Base-by-base conservation (phyloP, 768 basidiomycete species). In the Boletus huronensis region DNA sequence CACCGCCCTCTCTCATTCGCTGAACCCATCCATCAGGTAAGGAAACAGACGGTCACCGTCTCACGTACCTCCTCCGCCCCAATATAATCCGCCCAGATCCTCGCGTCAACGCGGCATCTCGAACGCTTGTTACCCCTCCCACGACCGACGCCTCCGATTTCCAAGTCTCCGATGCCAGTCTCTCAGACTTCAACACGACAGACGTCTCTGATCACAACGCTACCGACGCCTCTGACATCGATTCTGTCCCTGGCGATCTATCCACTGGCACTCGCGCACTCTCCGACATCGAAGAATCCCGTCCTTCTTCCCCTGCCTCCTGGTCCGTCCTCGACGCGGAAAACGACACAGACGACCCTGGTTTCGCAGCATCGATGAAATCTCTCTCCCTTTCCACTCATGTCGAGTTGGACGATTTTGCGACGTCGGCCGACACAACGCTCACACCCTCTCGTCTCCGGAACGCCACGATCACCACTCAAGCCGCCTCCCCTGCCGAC, bases 31-130 rank as follows among this genome's bases (percentile, higher is more conserved):
- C 53, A 82, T 28, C 50, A 75, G 73, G 75, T 45, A 75, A 68
- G 61, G 71, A 86, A 26, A 66, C 71, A 1, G 67, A 79, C 1
- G 82, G 82, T 0, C 69, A 76, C 41, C 84, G 90, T 19, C 73
- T 90, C 32, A 92, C 90, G 5, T 85, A 90, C 68, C 82, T 93
- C 47, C 78, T 93, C 23, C 83, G 91, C 34, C 91, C 91, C 4
- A 88, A 90, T 58, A 78, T 83, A 49, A 78, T 79, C 21, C 82
- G 81, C 16, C 85, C 85, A 1, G 82, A 83, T 63, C 77, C 74
- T 29, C 52, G 57, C 4, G 64, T 64, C 32, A 32, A 39, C 19
- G 19, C 39, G 2, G 75, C 77, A 2, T 31, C 53, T 11, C 54
- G 35, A 14, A 75, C 75, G 6, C 69, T 90, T 38, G 83, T 85